A percentile compares a stretch with the other conserved stretches of the same genome.
Conservation (phyloP, 1,284 basidiomycete species). For the Caloboletus firmus region DNA sequence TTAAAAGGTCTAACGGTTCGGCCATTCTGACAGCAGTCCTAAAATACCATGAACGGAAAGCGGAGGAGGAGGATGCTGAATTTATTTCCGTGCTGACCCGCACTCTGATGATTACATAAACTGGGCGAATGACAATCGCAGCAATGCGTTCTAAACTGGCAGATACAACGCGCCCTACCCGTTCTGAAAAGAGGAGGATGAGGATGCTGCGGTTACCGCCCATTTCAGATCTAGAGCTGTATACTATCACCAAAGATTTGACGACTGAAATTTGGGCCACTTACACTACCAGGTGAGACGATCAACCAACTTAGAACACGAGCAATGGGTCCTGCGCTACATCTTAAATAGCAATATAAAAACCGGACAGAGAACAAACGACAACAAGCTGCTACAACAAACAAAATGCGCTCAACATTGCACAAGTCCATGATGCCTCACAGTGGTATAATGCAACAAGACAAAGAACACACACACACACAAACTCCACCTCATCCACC, state of each 20-base stretch:
- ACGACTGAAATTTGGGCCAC: too few relatives aligned
- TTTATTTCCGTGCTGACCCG: neutral
- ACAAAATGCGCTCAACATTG: neutral
- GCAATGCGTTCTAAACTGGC: neutral
- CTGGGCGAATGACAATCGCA: neutral
- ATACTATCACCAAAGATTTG: too few relatives aligned
- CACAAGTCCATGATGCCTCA: slow-evolving; percentile 8
- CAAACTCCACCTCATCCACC: neutral
- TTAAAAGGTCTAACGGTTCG: too few relatives aligned
- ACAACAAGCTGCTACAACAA: neutral
- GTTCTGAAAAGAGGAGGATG: neutral
- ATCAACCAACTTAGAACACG: too few relatives aligned
- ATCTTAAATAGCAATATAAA: slow-evolving; percentile 22
- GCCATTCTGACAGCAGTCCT: too few relatives aligned
- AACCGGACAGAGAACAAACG: neutral
- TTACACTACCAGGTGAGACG: too few relatives aligned
- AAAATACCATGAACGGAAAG: slow-evolving; percentile 7
- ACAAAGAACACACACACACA: neutral
- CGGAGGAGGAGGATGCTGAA: slow-evolving; percentile 1
- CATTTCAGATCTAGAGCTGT: too few relatives aligned
- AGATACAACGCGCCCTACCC: too few relatives aligned
- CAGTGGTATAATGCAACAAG: neutral
- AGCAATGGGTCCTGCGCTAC: neutral
- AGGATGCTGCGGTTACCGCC: too few relatives aligned
- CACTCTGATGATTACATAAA: neutral